A percentile compares a stretch with the other conserved stretches of the same genome.
These are phyloP conservation scores for Ophiostoma himal-ulmi DNA, from an alignment of 2,329 filamentous ascomycete species.

Conservation along the genomic window DNA sequence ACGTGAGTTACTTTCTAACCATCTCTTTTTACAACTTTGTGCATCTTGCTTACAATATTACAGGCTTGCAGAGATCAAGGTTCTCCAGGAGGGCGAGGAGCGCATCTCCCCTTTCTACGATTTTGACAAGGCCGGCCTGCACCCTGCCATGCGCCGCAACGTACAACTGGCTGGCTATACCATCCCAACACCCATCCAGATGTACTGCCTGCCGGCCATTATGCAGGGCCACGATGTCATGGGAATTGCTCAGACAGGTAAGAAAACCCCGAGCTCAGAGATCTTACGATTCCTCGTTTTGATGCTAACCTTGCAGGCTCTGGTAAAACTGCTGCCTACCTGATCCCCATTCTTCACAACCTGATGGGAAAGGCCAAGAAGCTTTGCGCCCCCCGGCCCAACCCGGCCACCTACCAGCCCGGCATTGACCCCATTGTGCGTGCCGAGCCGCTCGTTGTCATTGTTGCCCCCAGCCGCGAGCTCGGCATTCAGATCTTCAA, in stretches of 20 bases:
- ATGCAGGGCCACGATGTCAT: slow-evolving; percentile 73
- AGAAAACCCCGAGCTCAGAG: slow-evolving; percentile 30
- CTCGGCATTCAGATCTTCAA: slow-evolving; percentile 92
- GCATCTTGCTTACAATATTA: slow-evolving; percentile 23
- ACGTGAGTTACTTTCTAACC: slow-evolving; percentile 29
- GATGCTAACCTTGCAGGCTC: slow-evolving; percentile 56
- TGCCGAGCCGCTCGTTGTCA: slow-evolving; percentile 81
- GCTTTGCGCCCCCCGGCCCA: slow-evolving; percentile 70
- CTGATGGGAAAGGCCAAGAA: slow-evolving; percentile 95
- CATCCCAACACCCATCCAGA: slow-evolving; percentile 78
- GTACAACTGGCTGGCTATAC: slow-evolving; percentile 65
- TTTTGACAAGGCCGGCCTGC: slow-evolving; percentile 74
- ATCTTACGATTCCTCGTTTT: background rate
- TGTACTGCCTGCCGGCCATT: slow-evolving; percentile 76
- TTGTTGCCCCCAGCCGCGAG: slow-evolving; percentile 84
- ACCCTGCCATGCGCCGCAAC: slow-evolving; percentile 77
- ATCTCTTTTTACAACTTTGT: background rate
- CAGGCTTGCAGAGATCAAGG: slow-evolving; percentile 51
- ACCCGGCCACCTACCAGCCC: slow-evolving; percentile 50
- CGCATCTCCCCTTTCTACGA: slow-evolving; percentile 47
- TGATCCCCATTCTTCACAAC: slow-evolving; percentile 82
- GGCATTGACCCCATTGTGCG: slow-evolving; percentile 46
- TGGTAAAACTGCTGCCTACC: slow-evolving; percentile 89
- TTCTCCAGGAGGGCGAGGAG: slow-evolving; percentile 51
- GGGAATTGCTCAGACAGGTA: slow-evolving; percentile 88